Conservation (phyloP, 2,329 filamentous ascomycete species). For the Fusarium irregulare region DNA sequence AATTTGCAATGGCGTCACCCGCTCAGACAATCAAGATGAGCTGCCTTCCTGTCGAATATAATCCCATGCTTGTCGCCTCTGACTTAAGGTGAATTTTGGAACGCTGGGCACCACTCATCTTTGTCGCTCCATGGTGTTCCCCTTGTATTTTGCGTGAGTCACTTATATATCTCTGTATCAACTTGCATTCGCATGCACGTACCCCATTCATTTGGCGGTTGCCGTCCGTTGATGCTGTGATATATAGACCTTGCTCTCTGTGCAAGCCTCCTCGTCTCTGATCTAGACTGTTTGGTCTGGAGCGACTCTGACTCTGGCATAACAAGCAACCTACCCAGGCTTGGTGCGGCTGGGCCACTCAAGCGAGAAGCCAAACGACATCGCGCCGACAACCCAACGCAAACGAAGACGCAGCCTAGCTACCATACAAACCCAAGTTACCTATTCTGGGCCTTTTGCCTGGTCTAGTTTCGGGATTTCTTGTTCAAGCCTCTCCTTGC, state of each 20-base stretch:
- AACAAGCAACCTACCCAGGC: constrained; percentile 35
- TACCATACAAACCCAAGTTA: not conserved
- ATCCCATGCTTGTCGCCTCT: constrained; percentile 21
- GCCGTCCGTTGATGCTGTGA: constrained; percentile 31
- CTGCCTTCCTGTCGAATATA: constrained; percentile 42
- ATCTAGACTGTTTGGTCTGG: constrained; percentile 10
- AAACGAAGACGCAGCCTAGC: constrained; percentile 9
- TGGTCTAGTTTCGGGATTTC: constrained; percentile 38
- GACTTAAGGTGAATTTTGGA: constrained; percentile 40
- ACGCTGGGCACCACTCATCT: constrained; percentile 43
- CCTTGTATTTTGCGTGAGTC: constrained; percentile 45
- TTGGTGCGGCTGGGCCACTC: constrained; percentile 43
- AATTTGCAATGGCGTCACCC: constrained; percentile 46
- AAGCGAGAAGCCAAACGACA: constrained; percentile 35
- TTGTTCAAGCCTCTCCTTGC: constrained; percentile 22
- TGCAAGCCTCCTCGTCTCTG: constrained; percentile 28
- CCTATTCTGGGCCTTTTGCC: not conserved
- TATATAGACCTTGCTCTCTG: constrained; percentile 21
- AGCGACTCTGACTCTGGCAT: constrained; percentile 27
- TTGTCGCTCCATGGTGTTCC: constrained; percentile 45
- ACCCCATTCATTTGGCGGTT: constrained; percentile 46
- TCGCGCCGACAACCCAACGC: constrained; percentile 24
- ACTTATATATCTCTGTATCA: constrained; percentile 41
- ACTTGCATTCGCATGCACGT: constrained; percentile 25
- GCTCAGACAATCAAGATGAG: constrained; percentile 29